Evolutionary conservation across 225 moss, liverwort and hornwort species (phyloP).

Genomic region (Physcomitrium patens): DNA sequence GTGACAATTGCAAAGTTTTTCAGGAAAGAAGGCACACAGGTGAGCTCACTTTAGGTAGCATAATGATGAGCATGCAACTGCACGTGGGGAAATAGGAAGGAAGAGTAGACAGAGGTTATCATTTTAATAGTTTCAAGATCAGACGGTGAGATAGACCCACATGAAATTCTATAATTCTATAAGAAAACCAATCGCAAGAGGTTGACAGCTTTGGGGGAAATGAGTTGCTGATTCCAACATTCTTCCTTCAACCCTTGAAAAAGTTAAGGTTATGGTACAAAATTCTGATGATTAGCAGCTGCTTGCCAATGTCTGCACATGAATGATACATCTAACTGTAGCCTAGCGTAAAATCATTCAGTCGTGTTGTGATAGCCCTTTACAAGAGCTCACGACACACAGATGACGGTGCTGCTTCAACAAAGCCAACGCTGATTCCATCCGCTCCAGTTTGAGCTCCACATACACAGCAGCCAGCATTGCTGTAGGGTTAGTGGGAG

Average conservation of each 20-base stretch:
- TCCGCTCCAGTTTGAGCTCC: constrained; percentile 69
- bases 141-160: too few species aligned
- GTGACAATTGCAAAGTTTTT: too few species aligned
- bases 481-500: constrained; percentile 66
- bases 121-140: too few species aligned
- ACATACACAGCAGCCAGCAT: constrained; percentile 79
- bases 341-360: constrained; percentile 58
- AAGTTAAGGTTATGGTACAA: constrained; percentile 51
- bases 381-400: constrained; percentile 67
- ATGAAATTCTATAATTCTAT: too few species aligned
- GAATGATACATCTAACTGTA: constrained; percentile 29
- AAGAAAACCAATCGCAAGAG: too few species aligned
- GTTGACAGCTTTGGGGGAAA: constrained; percentile 17
- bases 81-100: too few species aligned
- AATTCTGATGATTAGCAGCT: constrained; percentile 44
- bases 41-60: too few species aligned
- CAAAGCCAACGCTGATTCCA: constrained; percentile 66
- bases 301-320: constrained; percentile 28
- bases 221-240: constrained; percentile 47
- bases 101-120: too few species aligned
- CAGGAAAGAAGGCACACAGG: too few species aligned
- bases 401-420: constrained; percentile 81
- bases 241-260: constrained; percentile 47
- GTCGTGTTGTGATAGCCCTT: constrained; percentile 56
- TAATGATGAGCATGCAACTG: too few species aligned